phyloP scores from a whole-genome alignment of 2,329 filamentous ascomycete genomes.

The Cladosporium sp. region DNA sequence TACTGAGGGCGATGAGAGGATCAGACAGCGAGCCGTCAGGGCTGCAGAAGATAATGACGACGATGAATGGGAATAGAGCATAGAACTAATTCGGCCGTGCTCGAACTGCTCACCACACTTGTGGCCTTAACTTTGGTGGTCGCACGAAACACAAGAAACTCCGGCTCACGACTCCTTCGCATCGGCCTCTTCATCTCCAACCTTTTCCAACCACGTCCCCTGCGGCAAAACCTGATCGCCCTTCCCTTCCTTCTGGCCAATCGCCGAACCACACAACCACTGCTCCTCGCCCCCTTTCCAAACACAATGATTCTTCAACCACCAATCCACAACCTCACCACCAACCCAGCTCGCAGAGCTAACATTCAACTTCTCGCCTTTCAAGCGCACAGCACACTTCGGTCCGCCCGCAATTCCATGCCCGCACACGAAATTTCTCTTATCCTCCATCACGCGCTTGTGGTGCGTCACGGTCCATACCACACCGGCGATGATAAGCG shows the following conservation, averaged over 20 bases:
- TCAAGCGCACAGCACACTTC: constrained; percentile 3
- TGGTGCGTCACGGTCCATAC: constrained; percentile 8
- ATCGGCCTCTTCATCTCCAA: not conserved
- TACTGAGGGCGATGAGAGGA: constrained; percentile 39
- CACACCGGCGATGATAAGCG: constrained; percentile 2
- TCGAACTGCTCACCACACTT: not conserved
- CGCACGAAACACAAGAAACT: too few species aligned
- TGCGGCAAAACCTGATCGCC: constrained; percentile 8
- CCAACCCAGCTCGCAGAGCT: not conserved
- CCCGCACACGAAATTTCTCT: constrained; percentile 4
- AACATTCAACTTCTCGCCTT: not conserved
- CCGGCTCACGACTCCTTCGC: not conserved
- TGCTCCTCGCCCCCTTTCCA: not conserved
- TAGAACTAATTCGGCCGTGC: not conserved
- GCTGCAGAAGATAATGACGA: constrained; percentile 46
- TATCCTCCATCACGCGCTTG: constrained; percentile 1
- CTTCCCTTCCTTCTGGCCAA: constrained; percentile 2
- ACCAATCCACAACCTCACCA: constrained; percentile 9
- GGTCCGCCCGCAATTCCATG: constrained; percentile 8
- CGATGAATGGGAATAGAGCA: constrained; percentile 11
- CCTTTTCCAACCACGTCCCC: constrained; percentile 6
- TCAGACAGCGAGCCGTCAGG: constrained; percentile 30
- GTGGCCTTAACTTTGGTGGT: too few species aligned
- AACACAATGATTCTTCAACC: constrained; percentile 9
- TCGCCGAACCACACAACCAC: constrained; percentile 5